Base-by-base conservation (phyloP, 2,329 filamentous ascomycete species). In the Hymenoscyphus scutula region DNA sequence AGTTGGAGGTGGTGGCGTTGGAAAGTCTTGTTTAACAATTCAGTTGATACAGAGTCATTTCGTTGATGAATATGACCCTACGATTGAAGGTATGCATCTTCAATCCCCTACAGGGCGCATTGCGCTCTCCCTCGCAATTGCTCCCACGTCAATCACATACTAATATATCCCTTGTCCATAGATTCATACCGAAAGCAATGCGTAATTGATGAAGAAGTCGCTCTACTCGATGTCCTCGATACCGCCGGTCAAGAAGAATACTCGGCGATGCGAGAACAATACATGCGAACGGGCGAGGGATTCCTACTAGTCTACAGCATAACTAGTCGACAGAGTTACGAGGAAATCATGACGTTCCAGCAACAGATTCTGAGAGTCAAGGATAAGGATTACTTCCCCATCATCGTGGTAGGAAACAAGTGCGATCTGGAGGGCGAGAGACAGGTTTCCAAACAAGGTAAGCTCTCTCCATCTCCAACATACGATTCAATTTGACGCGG, bases 121-220 rank as follows among this genome's bases (percentile, higher is more conserved):
- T 54, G 30, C 61, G 17, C 41, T 41, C 10, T 30, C 19, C 25
- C n/a, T 27, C 10, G 4, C n/a, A 48, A n/a, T n/a, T 30, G 19
- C 53, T 53, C 5, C n/a, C 5, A 13, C 19, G 5, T 15, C 37
- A 38, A 32, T 48, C 41, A 11, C 17, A 34, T 30, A 41, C 56
- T 56, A 34, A 58, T 23, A 8, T 45, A 38, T 4, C 59, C 13
- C 27, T 5, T 25, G 23, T 56, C 30, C 61, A 59, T 77, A 99
- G 95, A 99, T 77, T 98, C 95, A 67, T 99, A 99, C 84, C 92
- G 95, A 82, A 99, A 99, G 89, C 95, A 98, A 84, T 98, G 95
- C 78, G 89, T 97, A 72, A 96, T 99, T 77, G 95, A 99, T 76
- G 95, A 98, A 72, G 95, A 99, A 80, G 92, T 97, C 70, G 95